Evolutionary conservation across 176 grass and related monocot species (phyloP).

Genomic region (Zea luxurians): DNA sequence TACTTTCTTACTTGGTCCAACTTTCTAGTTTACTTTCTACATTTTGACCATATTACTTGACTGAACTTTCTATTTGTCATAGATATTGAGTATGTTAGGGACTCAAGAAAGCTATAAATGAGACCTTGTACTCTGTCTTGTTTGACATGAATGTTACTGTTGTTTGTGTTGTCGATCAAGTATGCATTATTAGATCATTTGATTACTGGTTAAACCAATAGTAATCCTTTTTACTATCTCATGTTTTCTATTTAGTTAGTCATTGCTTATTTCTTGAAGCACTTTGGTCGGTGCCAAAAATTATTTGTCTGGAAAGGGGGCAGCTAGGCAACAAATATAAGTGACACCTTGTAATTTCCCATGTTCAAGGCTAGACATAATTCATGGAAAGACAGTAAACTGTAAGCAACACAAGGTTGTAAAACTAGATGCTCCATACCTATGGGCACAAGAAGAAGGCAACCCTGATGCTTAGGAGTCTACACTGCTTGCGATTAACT

Average conservation of each 20-base stretch:
- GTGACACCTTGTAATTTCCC: too few relatives aligned
- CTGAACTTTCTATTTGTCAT: conserved; percentile 12
- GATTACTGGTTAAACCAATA: conserved; percentile 4
- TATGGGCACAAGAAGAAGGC: too few relatives aligned
- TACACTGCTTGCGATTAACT: too few relatives aligned
- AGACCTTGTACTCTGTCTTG: conserved; percentile 75
- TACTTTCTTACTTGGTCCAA: conserved; percentile 6
- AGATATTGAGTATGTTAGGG: conserved; percentile 90
- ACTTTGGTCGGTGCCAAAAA: too few relatives aligned
- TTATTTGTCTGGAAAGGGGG: too few relatives aligned
- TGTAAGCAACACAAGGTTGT: too few relatives aligned
- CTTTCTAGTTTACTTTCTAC: conserved; percentile 10
- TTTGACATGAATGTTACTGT: conserved; percentile 96
- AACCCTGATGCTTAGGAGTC: too few relatives aligned
- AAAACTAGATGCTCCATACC: too few relatives aligned
- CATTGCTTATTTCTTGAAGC: background rate
- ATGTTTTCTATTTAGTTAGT: conserved; percentile 7
- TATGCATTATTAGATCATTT: conserved; percentile 38
- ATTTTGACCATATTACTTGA: background rate
- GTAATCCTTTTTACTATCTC: background rate
- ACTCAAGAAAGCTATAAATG: conserved; percentile 82
- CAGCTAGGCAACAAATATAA: too few relatives aligned
- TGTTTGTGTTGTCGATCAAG: conserved; percentile 89
- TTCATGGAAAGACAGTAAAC: too few relatives aligned
- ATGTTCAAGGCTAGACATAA: too few relatives aligned